Evolutionary conservation across 352 stramenopile genomes (phyloP).

Genomic region (Globisporangium acanthophoron): DNA sequence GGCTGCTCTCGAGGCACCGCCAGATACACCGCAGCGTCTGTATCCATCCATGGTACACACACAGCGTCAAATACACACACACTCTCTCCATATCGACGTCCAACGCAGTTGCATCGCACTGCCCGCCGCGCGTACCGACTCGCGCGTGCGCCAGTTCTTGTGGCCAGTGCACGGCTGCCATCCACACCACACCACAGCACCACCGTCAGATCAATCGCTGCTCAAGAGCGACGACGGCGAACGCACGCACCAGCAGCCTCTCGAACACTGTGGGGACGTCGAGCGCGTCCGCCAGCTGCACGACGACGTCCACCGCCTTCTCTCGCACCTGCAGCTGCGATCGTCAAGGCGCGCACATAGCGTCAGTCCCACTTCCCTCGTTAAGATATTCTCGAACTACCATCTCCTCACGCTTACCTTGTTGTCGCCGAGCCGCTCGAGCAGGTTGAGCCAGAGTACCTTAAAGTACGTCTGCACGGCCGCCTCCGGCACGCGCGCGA

Average conservation of each 20-base stretch:
- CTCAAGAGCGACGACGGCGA: neutral
- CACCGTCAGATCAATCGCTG: neutral
- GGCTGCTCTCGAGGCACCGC: slow-evolving; percentile 45
- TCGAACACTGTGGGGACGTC: slow-evolving; percentile 59
- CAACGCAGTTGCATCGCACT: neutral
- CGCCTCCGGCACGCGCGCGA: slow-evolving; percentile 36
- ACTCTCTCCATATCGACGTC: neutral
- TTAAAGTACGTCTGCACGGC: slow-evolving; percentile 54
- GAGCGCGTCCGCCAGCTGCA: slow-evolving; percentile 57
- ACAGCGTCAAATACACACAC: neutral
- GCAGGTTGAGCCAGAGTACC: slow-evolving; percentile 56
- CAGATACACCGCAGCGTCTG: slow-evolving; percentile 65
- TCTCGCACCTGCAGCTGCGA: slow-evolving; percentile 44
- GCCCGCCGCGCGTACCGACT: slow-evolving; percentile 39
- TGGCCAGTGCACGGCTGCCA: slow-evolving; percentile 36
- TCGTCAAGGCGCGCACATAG: neutral
- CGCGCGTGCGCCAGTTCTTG: slow-evolving; percentile 83
- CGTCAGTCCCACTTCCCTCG: neutral
- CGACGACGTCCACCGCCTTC: slow-evolving; percentile 69
- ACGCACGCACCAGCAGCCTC: slow-evolving; percentile 29
- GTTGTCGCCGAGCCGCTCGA: slow-evolving; percentile 74
- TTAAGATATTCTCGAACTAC: neutral
- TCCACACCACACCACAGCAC: neutral
- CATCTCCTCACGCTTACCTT: slow-evolving; percentile 23
- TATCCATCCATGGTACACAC: neutral